phyloP scores from a whole-genome alignment of 73 alveolate species.

The Tetrahymena malaccensis region DNA sequence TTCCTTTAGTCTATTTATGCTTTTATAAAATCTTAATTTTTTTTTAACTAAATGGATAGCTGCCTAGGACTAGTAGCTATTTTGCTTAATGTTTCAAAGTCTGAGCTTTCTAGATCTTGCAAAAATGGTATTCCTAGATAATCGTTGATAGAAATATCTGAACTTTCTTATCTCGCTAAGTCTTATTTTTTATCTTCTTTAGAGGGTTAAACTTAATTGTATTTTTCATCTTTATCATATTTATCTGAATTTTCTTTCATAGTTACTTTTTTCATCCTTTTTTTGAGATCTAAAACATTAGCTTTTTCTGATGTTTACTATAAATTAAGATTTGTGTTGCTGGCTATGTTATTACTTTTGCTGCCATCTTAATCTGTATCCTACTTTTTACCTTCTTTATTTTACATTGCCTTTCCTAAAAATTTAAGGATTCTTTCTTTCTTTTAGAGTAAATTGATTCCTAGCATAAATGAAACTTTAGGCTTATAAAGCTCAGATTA shows the following conservation, averaged over 20 bases:
- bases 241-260: neutral
- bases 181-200: neutral
- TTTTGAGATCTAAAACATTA: neutral
- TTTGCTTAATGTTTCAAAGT: neutral
- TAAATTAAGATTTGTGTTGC: neutral
- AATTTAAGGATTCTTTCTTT: neutral
- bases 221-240: neutral
- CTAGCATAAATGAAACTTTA: neutral
- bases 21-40: neutral
- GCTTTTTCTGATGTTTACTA: neutral
- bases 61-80: neutral
- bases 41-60: neutral
- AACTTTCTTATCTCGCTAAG: neutral
- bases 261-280: neutral
- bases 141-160: neutral
- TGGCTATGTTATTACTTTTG: neutral
- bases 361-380: neutral
- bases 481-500: neutral
- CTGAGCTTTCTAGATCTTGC: neutral
- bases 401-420: neutral
- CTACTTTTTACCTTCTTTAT: neutral
- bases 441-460: neutral
- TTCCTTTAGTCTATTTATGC: neutral
- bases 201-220: neutral
- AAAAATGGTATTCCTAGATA: neutral